Conservation (phyloP, 208 protist species). For the Crithidia expoeki region DNA sequence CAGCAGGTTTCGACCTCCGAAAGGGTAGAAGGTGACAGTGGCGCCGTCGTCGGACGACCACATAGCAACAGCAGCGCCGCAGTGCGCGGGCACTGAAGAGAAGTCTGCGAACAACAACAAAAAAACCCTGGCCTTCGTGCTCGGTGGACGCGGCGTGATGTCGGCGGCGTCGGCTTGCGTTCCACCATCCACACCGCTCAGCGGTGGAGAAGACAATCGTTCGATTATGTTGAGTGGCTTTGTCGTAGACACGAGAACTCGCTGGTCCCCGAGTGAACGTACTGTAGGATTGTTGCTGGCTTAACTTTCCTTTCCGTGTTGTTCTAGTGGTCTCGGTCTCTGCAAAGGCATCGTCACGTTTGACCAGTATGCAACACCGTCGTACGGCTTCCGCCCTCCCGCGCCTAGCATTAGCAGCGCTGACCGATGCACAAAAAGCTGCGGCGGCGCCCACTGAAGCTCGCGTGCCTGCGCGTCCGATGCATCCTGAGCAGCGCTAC, state of each 20-base stretch:
- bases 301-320: too few relatives aligned
- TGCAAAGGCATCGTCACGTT: constrained; percentile 4
- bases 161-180: neutral
- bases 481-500: constrained; percentile 15
- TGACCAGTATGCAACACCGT: constrained; percentile 13
- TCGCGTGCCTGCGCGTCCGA: neutral
- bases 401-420: constrained; percentile 8
- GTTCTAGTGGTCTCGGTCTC: neutral
- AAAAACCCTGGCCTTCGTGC: neutral
- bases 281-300: too few relatives aligned
- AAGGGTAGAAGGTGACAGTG: constrained; percentile 4
- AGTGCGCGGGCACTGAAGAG: constrained; percentile 3
- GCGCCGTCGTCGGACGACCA: neutral
- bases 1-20: constrained; percentile 2
- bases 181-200: neutral
- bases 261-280: too few relatives aligned
- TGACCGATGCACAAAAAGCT: constrained; percentile 16
- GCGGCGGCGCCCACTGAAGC: constrained; percentile 22
- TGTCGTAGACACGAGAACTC: too few relatives aligned
- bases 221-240: too few relatives aligned
- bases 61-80: constrained; percentile 15
- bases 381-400: neutral
- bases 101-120: neutral
- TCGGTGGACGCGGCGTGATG: neutral
- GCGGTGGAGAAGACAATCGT: too few relatives aligned